These are phyloP conservation scores for Blumeriella jaapii DNA, from an alignment of 2,329 filamentous ascomycete species.

Conservation along the genomic window DNA sequence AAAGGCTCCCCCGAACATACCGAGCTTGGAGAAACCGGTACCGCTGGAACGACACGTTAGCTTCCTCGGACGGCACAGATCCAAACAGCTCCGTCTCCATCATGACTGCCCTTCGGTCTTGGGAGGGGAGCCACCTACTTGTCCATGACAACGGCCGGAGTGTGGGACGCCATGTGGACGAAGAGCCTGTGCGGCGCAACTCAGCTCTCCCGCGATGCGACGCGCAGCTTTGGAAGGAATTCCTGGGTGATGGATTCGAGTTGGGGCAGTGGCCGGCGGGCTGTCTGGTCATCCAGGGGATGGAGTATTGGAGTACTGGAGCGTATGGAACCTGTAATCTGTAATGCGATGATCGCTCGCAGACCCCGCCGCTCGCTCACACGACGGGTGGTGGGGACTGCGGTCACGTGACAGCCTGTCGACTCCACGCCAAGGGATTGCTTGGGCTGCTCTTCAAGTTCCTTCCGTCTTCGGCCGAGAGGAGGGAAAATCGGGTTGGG, in stretches of 20 bases:
- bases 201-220: constrained; percentile 18
- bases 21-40: constrained; percentile 98
- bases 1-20: constrained; percentile 48
- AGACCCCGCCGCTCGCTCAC: constrained; percentile 6
- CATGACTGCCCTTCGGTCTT: too few relatives aligned
- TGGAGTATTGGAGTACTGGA: too few relatives aligned
- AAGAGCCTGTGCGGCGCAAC: constrained; percentile 19
- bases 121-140: constrained; percentile 60
- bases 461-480: neutral
- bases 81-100: too few relatives aligned
- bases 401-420: neutral
- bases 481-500: too few relatives aligned
- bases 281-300: too few relatives aligned
- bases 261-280: too few relatives aligned
- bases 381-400: constrained; percentile 1
- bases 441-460: too few relatives aligned
- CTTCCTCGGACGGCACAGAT: constrained; percentile 9
- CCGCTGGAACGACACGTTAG: constrained; percentile 51
- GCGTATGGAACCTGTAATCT: too few relatives aligned
- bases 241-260: too few relatives aligned
- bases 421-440: neutral
- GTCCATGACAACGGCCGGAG: constrained; percentile 99
- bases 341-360: too few relatives aligned
- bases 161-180: constrained; percentile 83
- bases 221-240: constrained; percentile 19